Conservation (phyloP, 2,329 filamentous ascomycete genomes). For the Fusarium sp. region DNA sequence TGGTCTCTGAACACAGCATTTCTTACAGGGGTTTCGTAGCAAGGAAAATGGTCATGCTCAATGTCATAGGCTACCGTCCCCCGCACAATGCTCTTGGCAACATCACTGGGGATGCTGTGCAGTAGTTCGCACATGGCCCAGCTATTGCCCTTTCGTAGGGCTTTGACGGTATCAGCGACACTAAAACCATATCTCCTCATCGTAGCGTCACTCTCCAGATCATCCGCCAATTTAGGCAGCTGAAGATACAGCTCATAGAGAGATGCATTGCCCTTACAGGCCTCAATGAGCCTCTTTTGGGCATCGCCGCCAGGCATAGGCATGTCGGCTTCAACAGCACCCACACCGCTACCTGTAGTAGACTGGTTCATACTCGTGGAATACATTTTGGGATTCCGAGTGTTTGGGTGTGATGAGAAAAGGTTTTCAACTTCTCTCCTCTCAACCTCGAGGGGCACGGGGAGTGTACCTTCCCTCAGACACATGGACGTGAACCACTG, state of each 20-base stretch:
- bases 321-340: not conserved
- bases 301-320: not conserved
- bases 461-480: too few relatives aligned
- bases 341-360: too few relatives aligned
- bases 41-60: not conserved
- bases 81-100: not conserved
- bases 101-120: not conserved
- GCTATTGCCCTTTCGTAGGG: not conserved
- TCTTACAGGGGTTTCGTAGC: not conserved
- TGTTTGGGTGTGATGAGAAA: too few relatives aligned
- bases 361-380: too few relatives aligned
- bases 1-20: not conserved
- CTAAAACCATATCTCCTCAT: not conserved
- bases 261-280: not conserved
- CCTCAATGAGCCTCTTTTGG: not conserved
- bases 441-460: too few relatives aligned
- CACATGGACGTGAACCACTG: too few relatives aligned
- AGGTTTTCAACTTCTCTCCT: too few relatives aligned
- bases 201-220: not conserved
- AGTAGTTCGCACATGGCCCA: conserved; percentile 1
- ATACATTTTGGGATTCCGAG: too few relatives aligned
- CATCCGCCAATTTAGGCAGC: not conserved
- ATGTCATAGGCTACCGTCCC: conserved; percentile 5
- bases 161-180: not conserved
- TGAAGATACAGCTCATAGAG: not conserved